phyloP scores from a whole-genome alignment of 371 early-diverging fungal genomes.

The Rhizopus arrhizus region DNA sequence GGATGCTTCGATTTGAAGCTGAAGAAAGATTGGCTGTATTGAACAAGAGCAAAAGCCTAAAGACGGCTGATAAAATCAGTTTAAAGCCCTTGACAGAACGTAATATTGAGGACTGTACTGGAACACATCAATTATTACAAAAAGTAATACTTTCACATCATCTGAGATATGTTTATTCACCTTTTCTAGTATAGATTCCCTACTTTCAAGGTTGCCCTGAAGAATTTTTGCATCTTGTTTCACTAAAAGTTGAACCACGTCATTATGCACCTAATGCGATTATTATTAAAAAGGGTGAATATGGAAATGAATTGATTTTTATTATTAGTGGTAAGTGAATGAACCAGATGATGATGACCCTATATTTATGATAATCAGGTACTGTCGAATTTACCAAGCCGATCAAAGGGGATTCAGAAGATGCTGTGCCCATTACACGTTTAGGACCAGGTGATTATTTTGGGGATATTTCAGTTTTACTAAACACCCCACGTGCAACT shows the following conservation, averaged over 20 bases:
- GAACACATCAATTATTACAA: conserved; percentile 35
- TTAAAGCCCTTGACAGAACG: conserved; percentile 25
- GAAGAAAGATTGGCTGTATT: conserved; percentile 57
- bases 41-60: conserved; percentile 28
- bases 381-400: conserved; percentile 35
- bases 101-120: conserved; percentile 28
- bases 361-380: conserved; percentile 20
- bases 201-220: conserved; percentile 55
- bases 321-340: conserved; percentile 67
- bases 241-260: conserved; percentile 55
- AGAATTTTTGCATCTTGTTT: conserved; percentile 55
- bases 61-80: conserved; percentile 8
- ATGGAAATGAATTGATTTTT: conserved; percentile 80
- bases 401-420: background rate
- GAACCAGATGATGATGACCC: background rate
- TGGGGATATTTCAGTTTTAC: conserved; percentile 80
- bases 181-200: conserved; percentile 40
- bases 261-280: conserved; percentile 50
- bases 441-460: conserved; percentile 63
- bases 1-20: conserved; percentile 58
- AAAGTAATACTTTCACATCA: conserved; percentile 24
- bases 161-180: background rate
- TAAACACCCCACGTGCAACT: conserved; percentile 79
- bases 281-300: conserved; percentile 70
- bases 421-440: conserved; percentile 23